phyloP scores from a whole-genome alignment of 805 yeast genomes.

The Sporopachydermia lactativora region DNA sequence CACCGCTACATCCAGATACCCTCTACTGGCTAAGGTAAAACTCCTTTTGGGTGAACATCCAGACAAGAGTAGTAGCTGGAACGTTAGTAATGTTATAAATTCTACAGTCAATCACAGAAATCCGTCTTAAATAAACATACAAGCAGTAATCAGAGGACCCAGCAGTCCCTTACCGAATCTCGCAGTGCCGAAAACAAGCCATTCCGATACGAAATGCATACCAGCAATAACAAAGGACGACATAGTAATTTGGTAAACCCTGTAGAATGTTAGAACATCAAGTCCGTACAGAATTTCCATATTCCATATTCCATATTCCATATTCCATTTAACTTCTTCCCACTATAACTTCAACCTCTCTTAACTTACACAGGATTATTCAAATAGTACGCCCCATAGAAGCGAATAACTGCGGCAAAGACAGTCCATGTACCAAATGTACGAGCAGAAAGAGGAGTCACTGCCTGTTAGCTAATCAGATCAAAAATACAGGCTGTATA shows the following conservation, averaged over 20 bases:
- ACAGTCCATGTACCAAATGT: slow-evolving; percentile 98
- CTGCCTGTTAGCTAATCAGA: too few relatives aligned
- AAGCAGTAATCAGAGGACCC: slow-evolving; percentile 55
- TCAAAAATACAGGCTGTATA: slow-evolving; percentile 3
- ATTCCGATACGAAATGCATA: slow-evolving; percentile 70
- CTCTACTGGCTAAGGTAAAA: slow-evolving; percentile 28
- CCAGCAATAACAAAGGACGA: slow-evolving; percentile 76
- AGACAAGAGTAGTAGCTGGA: slow-evolving; percentile 50
- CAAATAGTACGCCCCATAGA: slow-evolving; percentile 74
- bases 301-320: too few relatives aligned
- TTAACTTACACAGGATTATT: slow-evolving; percentile 37
- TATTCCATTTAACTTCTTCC: too few relatives aligned
- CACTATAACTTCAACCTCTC: too few relatives aligned
- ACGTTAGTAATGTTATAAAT: too few relatives aligned
- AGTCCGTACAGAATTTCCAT: not conserved
- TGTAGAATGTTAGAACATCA: slow-evolving; percentile 2
- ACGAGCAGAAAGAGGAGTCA: slow-evolving; percentile 64
- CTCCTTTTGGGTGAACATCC: slow-evolving; percentile 70
- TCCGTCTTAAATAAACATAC: slow-evolving; percentile 17
- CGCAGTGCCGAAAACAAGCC: slow-evolving; percentile 68
- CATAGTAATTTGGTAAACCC: slow-evolving; percentile 60
- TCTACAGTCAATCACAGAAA: too few relatives aligned
- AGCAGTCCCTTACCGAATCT: slow-evolving; percentile 75
- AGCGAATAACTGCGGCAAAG: slow-evolving; percentile 68
- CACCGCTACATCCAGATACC: too few relatives aligned